These are phyloP conservation scores for Aspergillus sp. DNA, from an alignment of 2,329 filamentous ascomycete species.

Conservation along the genomic window DNA sequence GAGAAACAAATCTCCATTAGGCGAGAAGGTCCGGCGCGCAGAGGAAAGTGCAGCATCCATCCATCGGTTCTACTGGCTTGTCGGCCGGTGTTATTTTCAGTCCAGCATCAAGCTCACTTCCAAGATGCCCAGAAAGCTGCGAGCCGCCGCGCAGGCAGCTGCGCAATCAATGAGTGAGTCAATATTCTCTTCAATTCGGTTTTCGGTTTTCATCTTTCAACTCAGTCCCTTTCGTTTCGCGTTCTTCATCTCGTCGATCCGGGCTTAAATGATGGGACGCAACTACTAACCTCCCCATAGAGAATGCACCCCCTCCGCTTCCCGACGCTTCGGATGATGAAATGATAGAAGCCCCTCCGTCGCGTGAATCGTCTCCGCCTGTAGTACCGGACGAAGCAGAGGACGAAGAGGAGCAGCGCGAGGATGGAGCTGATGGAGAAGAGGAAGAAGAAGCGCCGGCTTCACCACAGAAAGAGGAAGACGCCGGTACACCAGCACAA, in stretches of 20 bases:
- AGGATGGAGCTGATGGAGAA: slow-evolving; percentile 18
- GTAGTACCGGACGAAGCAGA: slow-evolving; percentile 30
- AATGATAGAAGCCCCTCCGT: slow-evolving; percentile 40
- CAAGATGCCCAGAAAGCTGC: slow-evolving; percentile 45
- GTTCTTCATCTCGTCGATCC: background rate
- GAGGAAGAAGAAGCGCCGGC: slow-evolving; percentile 39
- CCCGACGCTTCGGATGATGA: slow-evolving; percentile 49
- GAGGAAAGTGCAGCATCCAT: slow-evolving; percentile 13
- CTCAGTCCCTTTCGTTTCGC: background rate
- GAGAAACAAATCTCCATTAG: slow-evolving; percentile 8
- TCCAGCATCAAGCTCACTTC: slow-evolving; percentile 5
- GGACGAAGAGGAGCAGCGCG: slow-evolving; percentile 37
- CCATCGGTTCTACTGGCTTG: slow-evolving; percentile 10
- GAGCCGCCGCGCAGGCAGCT: slow-evolving; percentile 49
- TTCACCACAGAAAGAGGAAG: slow-evolving; percentile 25
- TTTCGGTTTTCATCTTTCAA: background rate
- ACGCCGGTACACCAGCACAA: slow-evolving; percentile 25
- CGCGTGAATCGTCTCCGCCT: slow-evolving; percentile 32
- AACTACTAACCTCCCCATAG: slow-evolving; percentile 31
- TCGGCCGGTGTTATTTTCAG: background rate
- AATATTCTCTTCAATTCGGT: background rate
- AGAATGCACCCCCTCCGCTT: slow-evolving; percentile 41
- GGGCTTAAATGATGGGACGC: slow-evolving; percentile 4
- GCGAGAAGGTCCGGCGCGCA: slow-evolving; percentile 8
- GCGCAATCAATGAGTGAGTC: slow-evolving; percentile 47